Evolutionary conservation across 306 rosid species (phyloP).

Genomic region (Albizia julibrissin): DNA sequence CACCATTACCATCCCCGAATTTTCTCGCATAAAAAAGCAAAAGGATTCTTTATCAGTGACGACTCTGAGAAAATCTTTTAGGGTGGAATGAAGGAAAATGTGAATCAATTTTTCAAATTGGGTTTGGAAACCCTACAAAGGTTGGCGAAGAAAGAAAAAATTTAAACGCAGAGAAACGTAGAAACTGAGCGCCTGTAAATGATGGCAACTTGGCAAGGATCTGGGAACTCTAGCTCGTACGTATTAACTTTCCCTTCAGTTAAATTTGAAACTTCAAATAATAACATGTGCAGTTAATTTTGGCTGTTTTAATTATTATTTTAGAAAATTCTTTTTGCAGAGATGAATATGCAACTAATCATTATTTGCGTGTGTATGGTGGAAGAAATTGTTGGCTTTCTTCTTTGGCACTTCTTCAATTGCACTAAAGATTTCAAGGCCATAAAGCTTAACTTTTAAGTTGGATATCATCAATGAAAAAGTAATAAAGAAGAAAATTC

Average conservation of each 20-base stretch:
- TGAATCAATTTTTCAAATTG: slow-evolving; percentile 21
- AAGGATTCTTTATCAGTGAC: too few species aligned
- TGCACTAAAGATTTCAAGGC: neutral
- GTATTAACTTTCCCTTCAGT: neutral
- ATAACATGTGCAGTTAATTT: neutral
- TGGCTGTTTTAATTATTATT: neutral
- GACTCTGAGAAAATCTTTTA: neutral
- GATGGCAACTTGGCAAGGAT: slow-evolving; percentile 2
- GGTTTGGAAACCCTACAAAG: slow-evolving; percentile 47
- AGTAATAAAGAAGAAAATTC: neutral
- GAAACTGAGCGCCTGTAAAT: slow-evolving; percentile 40
- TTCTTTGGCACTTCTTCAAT: neutral
- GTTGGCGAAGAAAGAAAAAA: slow-evolving; percentile 9
- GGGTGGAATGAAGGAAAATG: neutral
- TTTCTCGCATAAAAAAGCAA: neutral
- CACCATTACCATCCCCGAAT: neutral
- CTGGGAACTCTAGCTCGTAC: slow-evolving; percentile 18
- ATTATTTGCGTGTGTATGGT: neutral
- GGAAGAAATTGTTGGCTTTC: neutral
- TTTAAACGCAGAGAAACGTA: slow-evolving; percentile 31
- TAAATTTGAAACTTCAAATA: neutral
- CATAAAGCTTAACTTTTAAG: neutral
- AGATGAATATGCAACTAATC: neutral
- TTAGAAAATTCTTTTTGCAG: neutral
- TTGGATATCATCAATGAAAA: neutral